Percentiles rank a stretch among this genome's conserved stretches.
Conservation (phyloP, 2,329 filamentous ascomycete genomes). For the Pseudogymnoascus verrucosus region DNA sequence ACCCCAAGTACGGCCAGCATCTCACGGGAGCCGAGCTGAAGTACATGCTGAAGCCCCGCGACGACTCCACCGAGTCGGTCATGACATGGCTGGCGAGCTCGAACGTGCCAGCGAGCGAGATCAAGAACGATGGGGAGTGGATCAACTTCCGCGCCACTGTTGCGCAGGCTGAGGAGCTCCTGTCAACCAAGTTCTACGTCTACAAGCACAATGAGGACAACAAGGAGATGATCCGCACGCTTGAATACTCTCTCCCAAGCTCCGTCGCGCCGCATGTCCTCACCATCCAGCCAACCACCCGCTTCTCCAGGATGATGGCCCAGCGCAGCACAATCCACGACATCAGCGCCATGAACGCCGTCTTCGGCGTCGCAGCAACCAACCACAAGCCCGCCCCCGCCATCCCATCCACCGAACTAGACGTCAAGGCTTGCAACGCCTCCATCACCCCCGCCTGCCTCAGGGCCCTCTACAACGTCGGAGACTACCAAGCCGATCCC, state of each 20-base stretch:
- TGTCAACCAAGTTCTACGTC: slow-evolving; percentile 23
- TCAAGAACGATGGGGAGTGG: slow-evolving; percentile 32
- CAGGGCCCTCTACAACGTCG: slow-evolving; percentile 27
- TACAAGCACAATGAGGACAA: slow-evolving; percentile 19
- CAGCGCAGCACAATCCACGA: background rate
- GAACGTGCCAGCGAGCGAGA: background rate
- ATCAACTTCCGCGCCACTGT: slow-evolving; percentile 22
- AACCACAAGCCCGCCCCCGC: background rate
- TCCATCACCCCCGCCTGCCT: slow-evolving; percentile 30
- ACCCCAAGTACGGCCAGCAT: slow-evolving; percentile 41
- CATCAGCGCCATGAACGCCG: background rate
- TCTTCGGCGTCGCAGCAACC: slow-evolving; percentile 9
- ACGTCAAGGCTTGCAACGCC: slow-evolving; percentile 23
- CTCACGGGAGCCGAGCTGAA: slow-evolving; percentile 37
- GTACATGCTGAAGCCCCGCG: slow-evolving; percentile 33
- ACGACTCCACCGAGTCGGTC: slow-evolving; percentile 31
- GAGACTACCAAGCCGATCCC: slow-evolving; percentile 42
- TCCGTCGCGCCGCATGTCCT: slow-evolving; percentile 30
- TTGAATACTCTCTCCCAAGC: slow-evolving; percentile 33
- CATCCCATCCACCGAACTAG: slow-evolving; percentile 11
- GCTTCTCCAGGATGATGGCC: slow-evolving; percentile 24
- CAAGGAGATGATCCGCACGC: slow-evolving; percentile 28
- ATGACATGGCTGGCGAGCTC: slow-evolving; percentile 36
- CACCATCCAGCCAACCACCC: slow-evolving; percentile 34
- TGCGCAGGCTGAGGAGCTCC: slow-evolving; percentile 21